A percentile compares a stretch with the other conserved stretches of the same genome.
Conservation (phyloP, 2,329 filamentous ascomycete species). For the Hansfordia pulvinata region DNA sequence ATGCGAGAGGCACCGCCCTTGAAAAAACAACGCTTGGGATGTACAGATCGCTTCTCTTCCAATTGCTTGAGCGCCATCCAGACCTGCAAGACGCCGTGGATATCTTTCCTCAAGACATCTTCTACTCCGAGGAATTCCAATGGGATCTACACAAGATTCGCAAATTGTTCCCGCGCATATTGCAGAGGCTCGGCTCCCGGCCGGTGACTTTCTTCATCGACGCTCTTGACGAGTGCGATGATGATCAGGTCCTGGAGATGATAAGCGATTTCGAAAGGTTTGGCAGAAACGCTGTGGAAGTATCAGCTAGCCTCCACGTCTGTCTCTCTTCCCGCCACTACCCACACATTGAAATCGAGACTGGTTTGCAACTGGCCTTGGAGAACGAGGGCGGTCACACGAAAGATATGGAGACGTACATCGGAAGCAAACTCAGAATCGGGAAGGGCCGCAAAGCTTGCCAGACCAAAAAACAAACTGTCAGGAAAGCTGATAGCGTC, state of each 20-base stretch:
- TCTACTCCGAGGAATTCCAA: too few species aligned
- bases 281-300: constrained; percentile 11
- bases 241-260: constrained; percentile 26
- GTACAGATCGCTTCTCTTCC: constrained; percentile 33
- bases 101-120: too few species aligned
- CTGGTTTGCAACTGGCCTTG: background rate
- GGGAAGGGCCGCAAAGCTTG: too few species aligned
- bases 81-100: constrained; percentile 20
- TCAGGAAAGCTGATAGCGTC: background rate
- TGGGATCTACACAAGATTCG: too few species aligned
- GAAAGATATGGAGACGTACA: background rate
- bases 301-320: constrained; percentile 11
- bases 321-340: constrained; percentile 28
- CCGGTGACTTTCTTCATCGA: constrained; percentile 9
- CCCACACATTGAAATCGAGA: constrained; percentile 2
- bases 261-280: constrained; percentile 26
- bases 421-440: background rate
- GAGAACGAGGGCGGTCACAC: background rate
- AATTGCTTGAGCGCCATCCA: constrained; percentile 23
- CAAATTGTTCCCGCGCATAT: too few species aligned
- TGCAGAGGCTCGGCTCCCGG: constrained; percentile 4
- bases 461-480: too few species aligned
- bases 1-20: constrained; percentile 25
- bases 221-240: constrained; percentile 34
- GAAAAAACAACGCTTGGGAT: constrained; percentile 32